Percentiles rank a stretch among this genome's conserved stretches.
Evolutionary conservation across 225 moss, liverwort and hornwort species (phyloP).

Genomic region (Takakia lepidozioides): DNA sequence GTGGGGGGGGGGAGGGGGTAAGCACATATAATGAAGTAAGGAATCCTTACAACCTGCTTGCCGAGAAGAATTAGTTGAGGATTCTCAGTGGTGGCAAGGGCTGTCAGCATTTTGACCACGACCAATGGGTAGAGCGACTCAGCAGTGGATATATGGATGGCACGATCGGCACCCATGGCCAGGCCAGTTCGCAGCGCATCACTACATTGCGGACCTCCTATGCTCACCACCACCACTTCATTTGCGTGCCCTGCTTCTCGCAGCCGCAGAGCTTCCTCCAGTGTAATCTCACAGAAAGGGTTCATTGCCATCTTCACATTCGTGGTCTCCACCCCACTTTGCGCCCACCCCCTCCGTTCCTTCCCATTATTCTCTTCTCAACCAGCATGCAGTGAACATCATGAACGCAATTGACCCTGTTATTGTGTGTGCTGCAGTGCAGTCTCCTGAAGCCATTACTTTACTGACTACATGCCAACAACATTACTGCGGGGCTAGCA

Average conservation of each 20-base stretch:
- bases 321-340: conserved; percentile 94
- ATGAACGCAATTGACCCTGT: no score
- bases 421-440: no score
- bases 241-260: conserved; percentile 83
- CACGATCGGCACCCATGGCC: conserved; percentile 96
- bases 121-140: conserved; percentile 60
- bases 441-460: no score
- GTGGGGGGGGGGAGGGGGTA: no score
- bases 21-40: neutral
- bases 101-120: conserved; percentile 70
- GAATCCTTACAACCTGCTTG: conserved; percentile 47
- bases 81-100: conserved; percentile 53
- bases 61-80: conserved; percentile 72
- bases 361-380: neutral
- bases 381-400: neutral
- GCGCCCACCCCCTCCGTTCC: neutral
- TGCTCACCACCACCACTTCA: conserved; percentile 88
- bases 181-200: conserved; percentile 84
- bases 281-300: conserved; percentile 87
- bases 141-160: conserved; percentile 72
- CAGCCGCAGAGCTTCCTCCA: conserved; percentile 84
- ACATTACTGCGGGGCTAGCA: no score
- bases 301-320: conserved; percentile 99
- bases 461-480: no score
- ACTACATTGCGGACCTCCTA: conserved; percentile 81